A percentile compares a stretch with the other conserved stretches of the same genome.
Conservation (phyloP, 805 yeast genomes). For the Kurtzmaniella cleridarum region DNA sequence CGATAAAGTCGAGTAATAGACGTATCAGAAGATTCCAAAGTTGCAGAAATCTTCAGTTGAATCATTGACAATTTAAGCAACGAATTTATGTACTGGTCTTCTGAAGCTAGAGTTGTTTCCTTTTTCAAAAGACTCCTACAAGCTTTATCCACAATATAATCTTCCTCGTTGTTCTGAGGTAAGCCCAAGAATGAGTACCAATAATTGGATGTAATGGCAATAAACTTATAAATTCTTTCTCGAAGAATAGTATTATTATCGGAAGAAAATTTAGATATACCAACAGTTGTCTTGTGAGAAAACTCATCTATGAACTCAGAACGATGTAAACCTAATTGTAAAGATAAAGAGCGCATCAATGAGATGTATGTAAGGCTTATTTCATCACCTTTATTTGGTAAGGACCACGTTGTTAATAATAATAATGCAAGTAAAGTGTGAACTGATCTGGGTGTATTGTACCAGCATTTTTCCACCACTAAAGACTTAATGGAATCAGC, state of each 20-base stretch:
- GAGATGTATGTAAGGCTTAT: conserved; percentile 32
- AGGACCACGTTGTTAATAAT: conserved; percentile 42
- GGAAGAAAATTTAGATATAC: conserved; percentile 20
- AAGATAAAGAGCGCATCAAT: conserved; percentile 32
- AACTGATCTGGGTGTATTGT: conserved; percentile 39
- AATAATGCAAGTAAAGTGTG: conserved; percentile 33
- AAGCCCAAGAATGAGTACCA: conserved; percentile 38
- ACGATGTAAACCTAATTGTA: conserved; percentile 40
- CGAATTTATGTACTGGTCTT: conserved; percentile 21
- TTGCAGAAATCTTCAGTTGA: conserved; percentile 36
- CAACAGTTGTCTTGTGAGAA: conserved; percentile 27
- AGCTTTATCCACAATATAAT: conserved; percentile 32
- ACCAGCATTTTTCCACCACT: conserved; percentile 40
- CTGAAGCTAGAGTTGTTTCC: conserved; percentile 2
- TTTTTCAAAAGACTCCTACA: conserved; percentile 13
- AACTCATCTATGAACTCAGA: conserved; percentile 37
- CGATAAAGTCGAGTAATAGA: conserved; percentile 4
- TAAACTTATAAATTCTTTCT: conserved; percentile 38
- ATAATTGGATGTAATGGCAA: conserved; percentile 37
- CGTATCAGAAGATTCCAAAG: conserved; percentile 15
- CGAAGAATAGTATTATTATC: conserved; percentile 27
- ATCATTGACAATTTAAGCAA: conserved; percentile 28
- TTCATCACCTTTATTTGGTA: conserved; percentile 29
- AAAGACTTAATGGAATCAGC: conserved; percentile 29
- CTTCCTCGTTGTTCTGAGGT: conserved; percentile 20